These are phyloP conservation scores for Phanerochaete sordida DNA, from an alignment of 768 basidiomycete genomes.

Conservation along the genomic window DNA sequence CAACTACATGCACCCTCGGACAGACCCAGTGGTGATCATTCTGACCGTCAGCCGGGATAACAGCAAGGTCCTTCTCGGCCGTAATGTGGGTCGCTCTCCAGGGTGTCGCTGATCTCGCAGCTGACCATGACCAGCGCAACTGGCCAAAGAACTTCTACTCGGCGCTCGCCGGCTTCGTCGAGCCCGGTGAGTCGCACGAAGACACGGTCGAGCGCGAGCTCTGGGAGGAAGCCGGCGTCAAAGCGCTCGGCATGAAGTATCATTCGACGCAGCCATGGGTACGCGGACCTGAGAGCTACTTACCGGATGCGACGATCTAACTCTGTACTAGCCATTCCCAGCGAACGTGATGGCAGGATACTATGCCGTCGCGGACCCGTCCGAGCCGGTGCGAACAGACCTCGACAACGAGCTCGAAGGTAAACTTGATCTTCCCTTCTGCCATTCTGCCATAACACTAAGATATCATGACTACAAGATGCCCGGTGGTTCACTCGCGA, in stretches of 20 bases:
- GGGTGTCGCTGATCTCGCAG: background rate
- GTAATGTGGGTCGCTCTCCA: conserved; percentile 51
- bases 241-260: conserved; percentile 77
- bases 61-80: conserved; percentile 79
- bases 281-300: no score
- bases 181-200: conserved; percentile 92
- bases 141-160: conserved; percentile 71
- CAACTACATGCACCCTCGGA: conserved; percentile 79
- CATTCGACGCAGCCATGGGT: conserved; percentile 90
- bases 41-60: conserved; percentile 73
- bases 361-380: conserved; percentile 73
- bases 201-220: conserved; percentile 91
- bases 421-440: conserved; percentile 20
- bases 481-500: conserved; percentile 85
- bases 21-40: conserved; percentile 88
- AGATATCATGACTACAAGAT: conserved; percentile 42
- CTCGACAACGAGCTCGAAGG: conserved; percentile 96
- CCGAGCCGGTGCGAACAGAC: conserved; percentile 74
- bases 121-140: conserved; percentile 22
- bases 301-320: no score
- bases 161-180: conserved; percentile 90
- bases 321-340: conserved; percentile 69
- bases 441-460: background rate
- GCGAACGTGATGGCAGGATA: conserved; percentile 90
- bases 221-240: conserved; percentile 95